A percentile compares a stretch with the other conserved stretches of the same genome.
Conservation (phyloP, 1,284 basidiomycete genomes). For the Rhodotorula mucilaginosa region DNA sequence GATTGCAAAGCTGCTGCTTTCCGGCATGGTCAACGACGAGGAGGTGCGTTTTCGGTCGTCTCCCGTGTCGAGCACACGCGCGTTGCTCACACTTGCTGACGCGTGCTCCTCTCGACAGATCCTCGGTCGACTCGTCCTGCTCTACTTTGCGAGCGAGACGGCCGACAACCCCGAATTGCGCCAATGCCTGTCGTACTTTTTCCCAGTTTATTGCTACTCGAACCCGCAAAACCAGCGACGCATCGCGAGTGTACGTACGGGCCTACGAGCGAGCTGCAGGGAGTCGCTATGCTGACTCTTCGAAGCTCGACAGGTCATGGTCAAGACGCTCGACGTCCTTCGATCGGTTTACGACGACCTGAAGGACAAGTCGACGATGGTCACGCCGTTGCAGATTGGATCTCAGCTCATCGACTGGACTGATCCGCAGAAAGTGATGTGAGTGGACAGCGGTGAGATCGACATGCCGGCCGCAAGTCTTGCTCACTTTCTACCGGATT, state of each 20-base stretch:
- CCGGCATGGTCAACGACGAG: slow-evolving; percentile 74
- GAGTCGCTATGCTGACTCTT: neutral
- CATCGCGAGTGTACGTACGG: slow-evolving; percentile 64
- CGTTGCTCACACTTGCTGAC: neutral
- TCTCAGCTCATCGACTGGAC: slow-evolving; percentile 90
- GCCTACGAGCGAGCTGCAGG: too few species aligned
- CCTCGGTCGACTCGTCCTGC: slow-evolving; percentile 70
- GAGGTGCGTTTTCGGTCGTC: slow-evolving; percentile 54
- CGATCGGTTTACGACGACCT: slow-evolving; percentile 67
- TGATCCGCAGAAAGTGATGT: slow-evolving; percentile 78
- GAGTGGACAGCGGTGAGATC: slow-evolving; percentile 46
- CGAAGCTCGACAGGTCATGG: slow-evolving; percentile 61
- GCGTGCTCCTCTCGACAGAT: slow-evolving; percentile 55
- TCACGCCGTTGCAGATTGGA: slow-evolving; percentile 74
- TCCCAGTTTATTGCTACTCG: slow-evolving; percentile 90
- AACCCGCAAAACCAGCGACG: slow-evolving; percentile 72
- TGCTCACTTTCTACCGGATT: neutral
- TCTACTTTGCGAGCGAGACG: slow-evolving; percentile 86
- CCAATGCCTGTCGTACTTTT: slow-evolving; percentile 93
- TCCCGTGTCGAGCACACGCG: neutral
- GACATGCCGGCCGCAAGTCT: neutral
- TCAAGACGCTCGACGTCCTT: slow-evolving; percentile 70
- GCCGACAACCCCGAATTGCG: slow-evolving; percentile 78
- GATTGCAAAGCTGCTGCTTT: slow-evolving; percentile 82
- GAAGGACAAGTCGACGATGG: slow-evolving; percentile 65